phyloP scores from a whole-genome alignment of 768 basidiomycete genomes.

The Boletus tomentosulus region DNA sequence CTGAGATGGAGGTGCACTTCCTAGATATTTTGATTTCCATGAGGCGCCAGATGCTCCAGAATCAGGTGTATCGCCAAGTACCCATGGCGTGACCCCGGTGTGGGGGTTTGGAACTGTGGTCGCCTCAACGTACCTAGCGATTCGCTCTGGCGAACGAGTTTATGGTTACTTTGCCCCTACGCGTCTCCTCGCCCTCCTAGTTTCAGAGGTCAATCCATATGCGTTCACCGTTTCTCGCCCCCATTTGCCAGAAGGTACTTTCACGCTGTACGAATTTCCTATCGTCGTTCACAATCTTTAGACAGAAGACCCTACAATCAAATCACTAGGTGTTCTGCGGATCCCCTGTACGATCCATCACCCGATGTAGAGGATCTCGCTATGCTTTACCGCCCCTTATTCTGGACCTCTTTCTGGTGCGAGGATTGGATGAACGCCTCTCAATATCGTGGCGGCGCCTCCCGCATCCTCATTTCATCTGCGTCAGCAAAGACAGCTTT shows the following conservation, averaged over 20 bases:
- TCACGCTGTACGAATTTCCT: background rate
- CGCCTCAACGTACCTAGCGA: constrained; percentile 44
- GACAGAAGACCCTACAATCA: constrained; percentile 71
- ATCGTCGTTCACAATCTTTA: constrained; percentile 14
- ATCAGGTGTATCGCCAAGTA: constrained; percentile 37
- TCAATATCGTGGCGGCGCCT: constrained; percentile 46
- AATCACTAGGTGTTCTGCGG: constrained; percentile 52
- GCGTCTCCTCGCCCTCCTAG: constrained; percentile 51
- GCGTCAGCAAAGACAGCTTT: constrained; percentile 74
- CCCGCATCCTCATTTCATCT: constrained; percentile 55
- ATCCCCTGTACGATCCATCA: constrained; percentile 50
- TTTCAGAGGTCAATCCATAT: constrained; percentile 52
- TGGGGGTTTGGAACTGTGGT: constrained; percentile 68
- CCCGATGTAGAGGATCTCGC: constrained; percentile 53
- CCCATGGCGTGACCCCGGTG: constrained; percentile 64
- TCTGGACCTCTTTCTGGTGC: constrained; percentile 75
- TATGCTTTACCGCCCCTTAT: constrained; percentile 70
- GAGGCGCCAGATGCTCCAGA: constrained; percentile 37
- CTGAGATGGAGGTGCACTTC: constrained; percentile 13
- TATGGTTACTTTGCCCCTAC: constrained; percentile 60
- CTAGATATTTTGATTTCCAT: constrained; percentile 70
- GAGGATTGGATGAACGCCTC: constrained; percentile 62
- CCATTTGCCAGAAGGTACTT: constrained; percentile 54
- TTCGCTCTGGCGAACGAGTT: constrained; percentile 53
- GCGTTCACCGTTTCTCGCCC: constrained; percentile 57